Evolutionary conservation across 75 land plant genomes (phyloP), one percentile per base, ranked within the genome.

Genomic region (Cupressus sempervirens): DNA sequence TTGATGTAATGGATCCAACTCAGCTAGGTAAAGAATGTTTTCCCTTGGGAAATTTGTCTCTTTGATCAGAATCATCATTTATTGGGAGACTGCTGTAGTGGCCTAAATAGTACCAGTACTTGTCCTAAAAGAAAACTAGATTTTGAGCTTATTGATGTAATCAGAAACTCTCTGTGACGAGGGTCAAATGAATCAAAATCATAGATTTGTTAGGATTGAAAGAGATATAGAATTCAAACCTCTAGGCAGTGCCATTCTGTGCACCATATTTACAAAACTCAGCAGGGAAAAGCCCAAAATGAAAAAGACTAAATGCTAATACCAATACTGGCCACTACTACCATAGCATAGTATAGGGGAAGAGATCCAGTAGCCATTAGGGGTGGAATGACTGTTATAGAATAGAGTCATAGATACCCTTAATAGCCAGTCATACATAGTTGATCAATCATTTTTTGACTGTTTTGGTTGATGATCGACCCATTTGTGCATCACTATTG

Each of bases 151-250:
- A 79, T 79, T 79, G 30, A 45, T 76, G 81, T 79, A 43, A 29
- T n/a, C 46, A 45, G 48, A 79, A 79, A 48, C 81, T 79, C 48
- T 30, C 81, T 79, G 8, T 79, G 30, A 79, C n/a, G 81, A 79
- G 81, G 81, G 48, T 79, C 50, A 45, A 50, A 79, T 79, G 50
- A 79, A 79, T 79, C 52, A 79, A n/a, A n/a, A 79, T 79, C 81
- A 79, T 79, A 43, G 45, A 79, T n/a, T 41, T 79, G 81, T 79
- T 45, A 79, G 81, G 46, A 45, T 41, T 45, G 46, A 43, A 45
- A 79, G 50, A 45, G 45, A 79, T 43, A 79, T 12, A 79, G 52
- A 79, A 79, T 79, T 50, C 81, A 79, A 50, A n/a, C 48, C 32
- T 79, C 32, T 79, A 79, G 52, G 10, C 48, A 79, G 81, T 79